A percentile compares a stretch with the other conserved stretches of the same genome.
These are phyloP conservation scores for Coniferiporia sulphurascens DNA, from an alignment of 1,284 basidiomycete genomes.

Conservation along the genomic window DNA sequence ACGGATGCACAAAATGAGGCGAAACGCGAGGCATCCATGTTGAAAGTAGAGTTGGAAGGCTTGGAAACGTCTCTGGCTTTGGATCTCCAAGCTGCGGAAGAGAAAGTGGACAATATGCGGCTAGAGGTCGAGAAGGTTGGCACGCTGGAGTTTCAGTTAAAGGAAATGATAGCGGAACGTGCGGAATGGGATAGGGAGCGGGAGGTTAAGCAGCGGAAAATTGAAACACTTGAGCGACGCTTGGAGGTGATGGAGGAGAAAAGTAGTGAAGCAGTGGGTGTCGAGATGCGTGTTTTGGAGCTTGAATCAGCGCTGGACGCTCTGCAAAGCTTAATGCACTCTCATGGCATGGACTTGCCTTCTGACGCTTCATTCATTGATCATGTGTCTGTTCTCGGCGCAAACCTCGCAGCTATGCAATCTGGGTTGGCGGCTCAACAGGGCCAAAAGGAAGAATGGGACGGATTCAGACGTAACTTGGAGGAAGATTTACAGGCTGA, in stretches of 20 bases:
- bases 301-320: constrained; percentile 43
- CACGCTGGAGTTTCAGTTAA: constrained; percentile 45
- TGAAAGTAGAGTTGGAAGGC: constrained; percentile 60
- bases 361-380: constrained; percentile 48
- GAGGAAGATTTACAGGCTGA: constrained; percentile 47
- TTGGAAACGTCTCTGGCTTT: constrained; percentile 56
- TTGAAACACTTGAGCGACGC: constrained; percentile 40
- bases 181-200: constrained; percentile 52
- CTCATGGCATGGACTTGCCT: constrained; percentile 48
- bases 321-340: constrained; percentile 45
- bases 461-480: constrained; percentile 36
- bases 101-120: constrained; percentile 24
- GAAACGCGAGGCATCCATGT: constrained; percentile 52
- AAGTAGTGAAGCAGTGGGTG: constrained; percentile 37
- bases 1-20: constrained; percentile 58
- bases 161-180: constrained; percentile 46
- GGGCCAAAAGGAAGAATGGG: constrained; percentile 46
- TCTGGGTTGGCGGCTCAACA: constrained; percentile 45
- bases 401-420: constrained; percentile 52
- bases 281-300: constrained; percentile 49
- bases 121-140: constrained; percentile 37
- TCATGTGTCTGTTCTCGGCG: constrained; percentile 44
- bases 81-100: constrained; percentile 62
- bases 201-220: constrained; percentile 38
- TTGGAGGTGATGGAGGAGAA: constrained; percentile 43